phyloP scores from a whole-genome alignment of 2,329 filamentous ascomycete species.

The Zymoseptoria tritici region DNA sequence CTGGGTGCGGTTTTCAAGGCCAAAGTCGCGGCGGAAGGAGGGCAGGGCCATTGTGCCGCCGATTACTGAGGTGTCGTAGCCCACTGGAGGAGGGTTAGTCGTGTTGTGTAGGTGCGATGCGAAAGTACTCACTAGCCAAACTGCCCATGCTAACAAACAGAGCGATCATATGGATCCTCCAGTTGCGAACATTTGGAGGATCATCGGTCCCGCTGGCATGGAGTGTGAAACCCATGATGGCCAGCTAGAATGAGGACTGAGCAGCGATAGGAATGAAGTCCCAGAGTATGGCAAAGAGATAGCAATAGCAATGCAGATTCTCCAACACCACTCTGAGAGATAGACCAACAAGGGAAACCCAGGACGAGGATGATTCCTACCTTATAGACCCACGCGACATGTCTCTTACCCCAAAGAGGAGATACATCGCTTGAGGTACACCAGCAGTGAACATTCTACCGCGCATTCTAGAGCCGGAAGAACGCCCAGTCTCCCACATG shows the following conservation, averaged over 20 bases:
- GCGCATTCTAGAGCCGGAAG: background rate
- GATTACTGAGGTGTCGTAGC: conserved; percentile 31
- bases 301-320: background rate
- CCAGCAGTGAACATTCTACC: background rate
- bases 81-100: conserved; percentile 4
- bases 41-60: conserved; percentile 35
- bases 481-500: background rate
- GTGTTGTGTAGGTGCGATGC: background rate
- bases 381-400: background rate
- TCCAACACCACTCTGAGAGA: background rate
- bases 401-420: background rate
- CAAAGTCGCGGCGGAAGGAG: conserved; percentile 34
- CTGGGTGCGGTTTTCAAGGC: conserved; percentile 26
- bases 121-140: conserved; percentile 26
- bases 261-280: background rate
- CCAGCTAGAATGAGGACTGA: background rate
- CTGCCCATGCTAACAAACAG: conserved; percentile 45
- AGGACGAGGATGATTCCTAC: background rate
- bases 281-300: background rate
- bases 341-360: background rate
- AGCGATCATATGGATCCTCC: conserved; percentile 58
- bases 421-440: background rate
- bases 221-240: conserved; percentile 9
- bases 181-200: conserved; percentile 60
- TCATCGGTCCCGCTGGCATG: conserved; percentile 28